Base-by-base conservation (phyloP, 1,139 yeast species). In the Zhuliangozyma blackwelliae region DNA sequence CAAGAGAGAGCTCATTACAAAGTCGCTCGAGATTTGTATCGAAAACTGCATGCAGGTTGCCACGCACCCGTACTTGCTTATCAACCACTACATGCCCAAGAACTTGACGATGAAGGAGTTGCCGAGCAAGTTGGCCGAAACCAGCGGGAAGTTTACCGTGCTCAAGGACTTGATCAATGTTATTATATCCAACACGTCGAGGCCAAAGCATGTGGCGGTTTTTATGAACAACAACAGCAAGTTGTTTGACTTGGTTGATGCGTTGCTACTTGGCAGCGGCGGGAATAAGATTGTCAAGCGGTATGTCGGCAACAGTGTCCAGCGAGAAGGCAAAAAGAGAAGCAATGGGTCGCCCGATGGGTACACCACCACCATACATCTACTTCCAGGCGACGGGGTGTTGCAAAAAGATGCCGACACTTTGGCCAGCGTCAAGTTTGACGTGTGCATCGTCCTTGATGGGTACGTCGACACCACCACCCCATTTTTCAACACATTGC, bases 81-180 rank as follows among this genome's bases (percentile, higher is more conserved):
- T 90, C 37, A 83, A 81, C 45, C 95, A 88, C 55, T 84, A 85
- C 50, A 74, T 88, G 73, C 97, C 97, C 21, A 88, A 86, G 54
- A 82, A 83, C 45, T 63, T 90, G 40, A 71, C 81, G 6, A 77
- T 82, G 37, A 82, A 83, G 55, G 96, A 89, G 47, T 80, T 84
- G 46, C 92, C 95, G 2, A 67, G 68, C 29, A 77, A 82, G 51
- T 59, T 90, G 37, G 84, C 84, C 10, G 90, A 83, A 36, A 82
- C 94, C 5, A 82, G 95, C 54, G 97, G 97, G 22, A 90, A 89
- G 55, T 89, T 89, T 59, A 72, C 72, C 41, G 86, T 82, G 1
- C 61, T 88, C 42, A 72, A 71, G 38, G 85, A 83, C 54, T 56
- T 82, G 39, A 53, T 82, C 30, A 67, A 67, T 38, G 75, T 77